Evolutionary conservation across 2,329 filamentous ascomycete species (phyloP), one percentile per base, ranked within the genome.

Genomic region (Neofusicoccum umdonicola): DNA sequence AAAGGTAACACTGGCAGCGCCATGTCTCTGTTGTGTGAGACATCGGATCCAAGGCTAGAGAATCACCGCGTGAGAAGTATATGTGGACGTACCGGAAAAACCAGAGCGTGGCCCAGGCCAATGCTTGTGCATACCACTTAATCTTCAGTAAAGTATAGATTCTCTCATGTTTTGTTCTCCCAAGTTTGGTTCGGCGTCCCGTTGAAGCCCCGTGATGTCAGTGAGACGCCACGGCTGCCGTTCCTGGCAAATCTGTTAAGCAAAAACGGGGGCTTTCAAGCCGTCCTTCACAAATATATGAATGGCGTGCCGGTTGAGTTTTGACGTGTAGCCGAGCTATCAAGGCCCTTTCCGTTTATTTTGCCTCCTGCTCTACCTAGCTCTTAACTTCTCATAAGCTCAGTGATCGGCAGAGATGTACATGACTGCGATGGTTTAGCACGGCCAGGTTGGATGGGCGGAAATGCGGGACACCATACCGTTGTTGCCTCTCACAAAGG

Each of bases 401-500:
- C 58, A 70, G 8, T 68, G 64, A 51, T 70, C 69, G 50, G 69
- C 68, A 19, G 69, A 70, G 45, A 70, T 70, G 52, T 70, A 70
- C 69, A 70, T 70, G 13, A 70, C 69, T 70, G 56, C 17, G 41
- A 39, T 22, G 12, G 11, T n/a, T 62, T 27, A 52, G 48, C 37
- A 62, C n/a, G 13, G 12, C 11, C 5, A 44, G 12, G 11, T 11
- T 27, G 11, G 3, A 31, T 31, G 5, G 6, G 19, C 6, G n/a
- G 22, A 15, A 19, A 45, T 11, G 34, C n/a, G n/a, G 44, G 15
- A 71, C 62, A 60, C 11, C 42, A 15, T 70, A 96, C 94, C 94
- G 74, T 98, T 98, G 81, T 98, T 98, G 71, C 94, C 94, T 77
- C 94, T 87, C 65, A 98, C 91, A 77, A 98, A 98, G 4, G 94